Conservation (phyloP, 768 basidiomycete species). For the Termitomyces sp. region DNA sequence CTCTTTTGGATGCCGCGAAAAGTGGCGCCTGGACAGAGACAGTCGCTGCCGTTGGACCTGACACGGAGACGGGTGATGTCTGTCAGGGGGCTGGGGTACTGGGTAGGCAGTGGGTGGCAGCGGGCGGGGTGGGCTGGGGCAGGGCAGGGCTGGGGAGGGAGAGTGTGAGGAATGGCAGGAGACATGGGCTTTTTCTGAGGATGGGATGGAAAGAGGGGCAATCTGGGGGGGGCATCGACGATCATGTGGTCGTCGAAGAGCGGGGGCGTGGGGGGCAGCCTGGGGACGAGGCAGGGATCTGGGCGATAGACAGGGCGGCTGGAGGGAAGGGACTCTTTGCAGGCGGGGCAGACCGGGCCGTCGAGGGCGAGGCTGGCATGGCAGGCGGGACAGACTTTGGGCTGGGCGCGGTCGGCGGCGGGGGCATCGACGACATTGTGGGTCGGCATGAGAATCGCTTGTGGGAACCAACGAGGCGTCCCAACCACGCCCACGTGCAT, state of each 20-base stretch:
- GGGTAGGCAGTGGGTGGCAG: constrained; percentile 12
- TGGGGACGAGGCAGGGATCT: constrained; percentile 24
- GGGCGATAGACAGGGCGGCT: constrained; percentile 13
- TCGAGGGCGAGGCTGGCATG: constrained; percentile 33
- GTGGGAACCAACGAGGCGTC: not conserved
- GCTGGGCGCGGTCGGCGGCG: constrained; percentile 25
- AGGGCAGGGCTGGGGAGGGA: constrained; percentile 11
- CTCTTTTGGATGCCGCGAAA: constrained; percentile 93
- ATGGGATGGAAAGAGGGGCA: not conserved
- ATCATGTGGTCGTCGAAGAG: constrained; percentile 31
- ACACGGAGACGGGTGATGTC: constrained; percentile 79
- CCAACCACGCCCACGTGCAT: constrained; percentile 14
- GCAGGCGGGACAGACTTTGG: constrained; percentile 41
- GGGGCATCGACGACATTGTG: constrained; percentile 24
- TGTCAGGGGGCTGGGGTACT: constrained; percentile 45
- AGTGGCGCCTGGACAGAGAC: constrained; percentile 81
- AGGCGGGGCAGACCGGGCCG: constrained; percentile 40
- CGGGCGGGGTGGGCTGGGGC: constrained; percentile 13
- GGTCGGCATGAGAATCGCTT: constrained; percentile 43
- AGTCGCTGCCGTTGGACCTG: constrained; percentile 66
- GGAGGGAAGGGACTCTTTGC: constrained; percentile 34
- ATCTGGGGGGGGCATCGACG: constrained; percentile 16
- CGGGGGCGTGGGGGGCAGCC: constrained; percentile 15
- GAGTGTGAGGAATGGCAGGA: constrained; percentile 16
- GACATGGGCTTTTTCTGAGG: constrained; percentile 16